A percentile compares a stretch with the other conserved stretches of the same genome.
Evolutionary conservation across 2,329 filamentous ascomycete genomes (phyloP).

Genomic region (Aaosphaeria arxii): DNA sequence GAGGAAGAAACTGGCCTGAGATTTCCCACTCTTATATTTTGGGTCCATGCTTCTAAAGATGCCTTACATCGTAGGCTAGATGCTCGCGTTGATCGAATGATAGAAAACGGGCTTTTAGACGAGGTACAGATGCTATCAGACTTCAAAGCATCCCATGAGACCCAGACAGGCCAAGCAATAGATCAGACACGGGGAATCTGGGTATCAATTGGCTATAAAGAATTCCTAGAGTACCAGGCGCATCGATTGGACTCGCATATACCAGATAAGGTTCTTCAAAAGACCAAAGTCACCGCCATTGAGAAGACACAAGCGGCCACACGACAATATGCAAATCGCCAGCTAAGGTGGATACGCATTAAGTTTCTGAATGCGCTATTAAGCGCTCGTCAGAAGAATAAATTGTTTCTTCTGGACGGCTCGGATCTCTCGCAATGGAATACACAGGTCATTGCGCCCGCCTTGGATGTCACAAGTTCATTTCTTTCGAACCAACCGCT

Average conservation of each 20-base stretch:
- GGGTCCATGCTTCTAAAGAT: conserved; percentile 76
- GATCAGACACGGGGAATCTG: conserved; percentile 85
- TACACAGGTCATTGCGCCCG: conserved; percentile 62
- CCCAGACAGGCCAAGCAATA: conserved; percentile 50
- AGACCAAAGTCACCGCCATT: conserved; percentile 58
- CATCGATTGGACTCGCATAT: conserved; percentile 26
- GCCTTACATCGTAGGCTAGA: conserved; percentile 69
- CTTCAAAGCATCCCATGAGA: conserved; percentile 45
- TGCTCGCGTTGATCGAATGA: conserved; percentile 79
- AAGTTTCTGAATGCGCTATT: conserved; percentile 72
- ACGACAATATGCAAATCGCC: conserved; percentile 80
- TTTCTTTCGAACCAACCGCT: conserved; percentile 60
- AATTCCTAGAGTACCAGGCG: conserved; percentile 71
- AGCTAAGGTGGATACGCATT: conserved; percentile 81
- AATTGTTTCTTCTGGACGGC: conserved; percentile 78
- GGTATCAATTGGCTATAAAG: conserved; percentile 95
- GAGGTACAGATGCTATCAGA: conserved; percentile 58
- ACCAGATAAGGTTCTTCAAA: conserved; percentile 45
- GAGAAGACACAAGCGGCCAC: conserved; percentile 80
- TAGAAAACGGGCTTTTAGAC: conserved; percentile 60
- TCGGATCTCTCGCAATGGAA: conserved; percentile 64
- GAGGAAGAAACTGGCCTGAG: conserved; percentile 33
- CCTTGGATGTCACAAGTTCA: conserved; percentile 56
- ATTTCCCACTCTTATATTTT: conserved; percentile 70
- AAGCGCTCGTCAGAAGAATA: conserved; percentile 51